Conservation (phyloP, 2,329 filamentous ascomycete species). For the Clonostachys rosea region DNA sequence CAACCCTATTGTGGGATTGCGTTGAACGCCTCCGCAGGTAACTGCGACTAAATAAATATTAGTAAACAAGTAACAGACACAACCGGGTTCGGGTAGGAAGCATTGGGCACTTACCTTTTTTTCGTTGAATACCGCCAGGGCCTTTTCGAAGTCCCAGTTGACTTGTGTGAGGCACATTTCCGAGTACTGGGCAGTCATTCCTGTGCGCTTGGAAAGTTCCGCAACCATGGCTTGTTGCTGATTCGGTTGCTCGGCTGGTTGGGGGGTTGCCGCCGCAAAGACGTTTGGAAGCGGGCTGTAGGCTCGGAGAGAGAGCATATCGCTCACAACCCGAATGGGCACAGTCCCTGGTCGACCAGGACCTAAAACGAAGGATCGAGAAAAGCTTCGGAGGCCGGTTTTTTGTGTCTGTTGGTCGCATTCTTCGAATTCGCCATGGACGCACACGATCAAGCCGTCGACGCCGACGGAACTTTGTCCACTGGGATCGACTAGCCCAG, state of each 20-base stretch:
- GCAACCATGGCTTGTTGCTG: slow-evolving; percentile 66
- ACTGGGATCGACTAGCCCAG: slow-evolving; percentile 65
- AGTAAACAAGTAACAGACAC: background rate
- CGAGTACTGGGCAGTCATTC: slow-evolving; percentile 75
- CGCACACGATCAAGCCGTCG: slow-evolving; percentile 70
- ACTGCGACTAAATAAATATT: slow-evolving; percentile 8
- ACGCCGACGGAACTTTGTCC: slow-evolving; percentile 62
- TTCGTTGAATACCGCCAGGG: slow-evolving; percentile 69
- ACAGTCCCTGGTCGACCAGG: slow-evolving; percentile 63
- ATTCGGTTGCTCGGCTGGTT: slow-evolving; percentile 18
- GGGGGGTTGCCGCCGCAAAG: slow-evolving; percentile 16
- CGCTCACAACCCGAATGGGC: slow-evolving; percentile 70
- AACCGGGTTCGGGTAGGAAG: too few relatives aligned
- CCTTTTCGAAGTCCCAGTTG: slow-evolving; percentile 74
- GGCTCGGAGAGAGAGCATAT: slow-evolving; percentile 70
- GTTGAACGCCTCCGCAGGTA: slow-evolving; percentile 17
- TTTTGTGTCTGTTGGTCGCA: slow-evolving; percentile 50
- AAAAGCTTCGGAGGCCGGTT: slow-evolving; percentile 70
- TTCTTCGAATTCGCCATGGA: slow-evolving; percentile 86
- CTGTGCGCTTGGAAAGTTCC: slow-evolving; percentile 72
- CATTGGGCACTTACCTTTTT: slow-evolving; percentile 55
- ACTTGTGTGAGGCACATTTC: slow-evolving; percentile 76
- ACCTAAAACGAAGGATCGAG: slow-evolving; percentile 74
- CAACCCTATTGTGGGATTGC: background rate
- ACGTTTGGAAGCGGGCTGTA: slow-evolving; percentile 49